phyloP scores from a whole-genome alignment of 441 rosid species.

The Gossypium gossypioides region DNA sequence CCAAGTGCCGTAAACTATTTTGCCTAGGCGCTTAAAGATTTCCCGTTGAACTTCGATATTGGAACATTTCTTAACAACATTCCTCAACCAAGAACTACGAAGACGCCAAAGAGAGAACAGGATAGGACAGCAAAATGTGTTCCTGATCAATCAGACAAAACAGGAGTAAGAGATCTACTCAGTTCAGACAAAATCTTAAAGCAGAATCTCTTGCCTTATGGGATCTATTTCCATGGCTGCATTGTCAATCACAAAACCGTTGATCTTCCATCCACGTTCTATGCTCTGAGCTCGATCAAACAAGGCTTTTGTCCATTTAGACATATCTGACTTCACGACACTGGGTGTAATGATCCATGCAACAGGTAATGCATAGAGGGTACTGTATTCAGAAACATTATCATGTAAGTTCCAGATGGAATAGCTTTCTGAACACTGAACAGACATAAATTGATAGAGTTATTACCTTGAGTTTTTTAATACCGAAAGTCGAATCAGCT shows the following conservation, averaged over 20 bases:
- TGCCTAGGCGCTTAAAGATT: constrained; percentile 67
- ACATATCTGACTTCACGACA: constrained; percentile 64
- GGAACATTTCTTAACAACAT: constrained; percentile 62
- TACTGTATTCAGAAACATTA: constrained; percentile 44
- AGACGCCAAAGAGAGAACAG: constrained; percentile 82
- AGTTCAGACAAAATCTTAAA: constrained; percentile 13
- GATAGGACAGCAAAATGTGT: constrained; percentile 66
- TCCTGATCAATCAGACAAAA: constrained; percentile 38
- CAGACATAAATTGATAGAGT: neutral
- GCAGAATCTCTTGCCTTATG: constrained; percentile 42
- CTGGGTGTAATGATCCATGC: constrained; percentile 94
- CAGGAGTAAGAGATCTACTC: constrained; percentile 11
- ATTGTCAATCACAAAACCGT: constrained; percentile 73
- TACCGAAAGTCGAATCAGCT: constrained; percentile 81
- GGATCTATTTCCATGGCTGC: constrained; percentile 88
- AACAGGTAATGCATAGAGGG: constrained; percentile 79
- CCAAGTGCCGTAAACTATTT: constrained; percentile 59
- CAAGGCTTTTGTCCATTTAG: constrained; percentile 83
- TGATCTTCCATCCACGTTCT: constrained; percentile 70
- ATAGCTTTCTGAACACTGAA: neutral
- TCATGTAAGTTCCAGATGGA: constrained; percentile 6
- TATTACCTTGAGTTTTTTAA: constrained; percentile 76
- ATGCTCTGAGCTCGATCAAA: constrained; percentile 46
- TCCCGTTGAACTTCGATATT: constrained; percentile 63
- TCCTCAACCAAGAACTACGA: constrained; percentile 89